These are phyloP conservation scores for Aurifilum marmelostoma DNA, from an alignment of 2,329 filamentous ascomycete genomes.

Conservation along the genomic window DNA sequence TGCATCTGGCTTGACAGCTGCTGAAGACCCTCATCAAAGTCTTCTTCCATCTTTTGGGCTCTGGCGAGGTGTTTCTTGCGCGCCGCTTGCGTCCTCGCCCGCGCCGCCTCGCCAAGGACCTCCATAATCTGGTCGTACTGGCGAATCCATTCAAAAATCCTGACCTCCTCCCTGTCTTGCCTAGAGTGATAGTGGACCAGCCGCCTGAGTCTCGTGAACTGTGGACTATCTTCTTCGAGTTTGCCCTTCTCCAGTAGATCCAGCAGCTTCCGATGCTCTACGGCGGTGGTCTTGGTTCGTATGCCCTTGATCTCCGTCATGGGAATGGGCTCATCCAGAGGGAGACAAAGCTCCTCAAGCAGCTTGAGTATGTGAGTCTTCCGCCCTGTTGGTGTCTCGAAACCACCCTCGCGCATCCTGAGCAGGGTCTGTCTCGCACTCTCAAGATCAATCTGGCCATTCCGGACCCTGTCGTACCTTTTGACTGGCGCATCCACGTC, in stretches of 20 bases:
- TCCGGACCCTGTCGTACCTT: conserved; percentile 44
- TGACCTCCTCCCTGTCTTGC: conserved; percentile 28
- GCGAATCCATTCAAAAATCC: conserved; percentile 38
- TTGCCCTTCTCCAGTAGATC: conserved; percentile 37
- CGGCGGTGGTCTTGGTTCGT: conserved; percentile 33
- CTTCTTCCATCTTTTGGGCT: conserved; percentile 29
- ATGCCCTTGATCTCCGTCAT: conserved; percentile 34
- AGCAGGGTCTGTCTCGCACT: conserved; percentile 45
- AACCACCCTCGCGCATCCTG: conserved; percentile 50
- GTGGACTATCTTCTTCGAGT: conserved; percentile 9
- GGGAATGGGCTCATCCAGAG: conserved; percentile 21
- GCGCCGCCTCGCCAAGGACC: conserved; percentile 25
- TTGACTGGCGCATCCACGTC: conserved; percentile 26
- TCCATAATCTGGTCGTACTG: conserved; percentile 37
- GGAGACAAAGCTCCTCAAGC: conserved; percentile 33
- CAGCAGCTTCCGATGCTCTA: conserved; percentile 47
- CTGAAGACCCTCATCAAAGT: conserved; percentile 38
- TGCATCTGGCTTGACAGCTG: conserved; percentile 42
- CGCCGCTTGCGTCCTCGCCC: neutral
- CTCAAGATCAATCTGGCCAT: conserved; percentile 49
- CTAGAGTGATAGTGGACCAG: conserved; percentile 29
- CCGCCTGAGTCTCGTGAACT: conserved; percentile 20
- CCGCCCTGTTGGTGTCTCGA: conserved; percentile 51
- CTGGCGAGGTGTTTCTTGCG: conserved; percentile 8
- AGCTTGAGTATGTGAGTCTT: conserved; percentile 40